Conservation (phyloP, 345 rosid genomes). For the Camelina sativa region DNA sequence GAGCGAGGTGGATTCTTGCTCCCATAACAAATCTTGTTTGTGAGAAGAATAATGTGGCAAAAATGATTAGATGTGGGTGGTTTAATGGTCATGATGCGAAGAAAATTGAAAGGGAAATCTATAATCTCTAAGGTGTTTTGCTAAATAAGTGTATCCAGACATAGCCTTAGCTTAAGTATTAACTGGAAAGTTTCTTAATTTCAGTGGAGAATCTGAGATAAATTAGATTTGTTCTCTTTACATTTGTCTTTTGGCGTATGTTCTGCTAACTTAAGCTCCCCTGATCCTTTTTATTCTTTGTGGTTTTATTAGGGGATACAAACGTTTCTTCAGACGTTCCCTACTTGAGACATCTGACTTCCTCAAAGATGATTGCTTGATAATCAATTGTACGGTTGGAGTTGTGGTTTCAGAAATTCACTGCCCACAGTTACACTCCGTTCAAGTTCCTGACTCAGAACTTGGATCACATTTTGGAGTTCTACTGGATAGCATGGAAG, state of each 20-base stretch:
- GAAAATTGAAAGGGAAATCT: conserved; percentile 6
- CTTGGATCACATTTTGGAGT: conserved; percentile 72
- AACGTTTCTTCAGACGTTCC: conserved; percentile 79
- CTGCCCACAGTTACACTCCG: conserved; percentile 62
- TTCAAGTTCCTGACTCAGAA: conserved; percentile 72
- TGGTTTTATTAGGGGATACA: conserved; percentile 79
- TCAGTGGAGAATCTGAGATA: conserved; percentile 2
- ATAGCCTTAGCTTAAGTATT: conserved; percentile 14
- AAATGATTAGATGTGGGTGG: background rate
- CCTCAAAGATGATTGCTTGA: conserved; percentile 81
- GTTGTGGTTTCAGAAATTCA: conserved; percentile 78
- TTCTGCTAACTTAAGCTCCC: background rate
- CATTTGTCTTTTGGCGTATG: background rate
- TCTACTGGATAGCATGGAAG: conserved; percentile 74
- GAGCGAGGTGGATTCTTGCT: conserved; percentile 12
- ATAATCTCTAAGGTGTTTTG: background rate
- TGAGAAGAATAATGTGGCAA: conserved; percentile 14
- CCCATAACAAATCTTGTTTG: background rate
- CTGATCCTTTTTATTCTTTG: background rate
- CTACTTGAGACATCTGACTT: conserved; percentile 78
- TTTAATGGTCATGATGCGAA: conserved; percentile 7
- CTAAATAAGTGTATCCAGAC: background rate
- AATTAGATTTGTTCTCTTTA: conserved; percentile 2
- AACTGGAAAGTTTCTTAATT: background rate
- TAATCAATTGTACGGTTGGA: conserved; percentile 90